Base-by-base conservation (phyloP, 768 basidiomycete species). In the Kwoniella bestiolae region DNA sequence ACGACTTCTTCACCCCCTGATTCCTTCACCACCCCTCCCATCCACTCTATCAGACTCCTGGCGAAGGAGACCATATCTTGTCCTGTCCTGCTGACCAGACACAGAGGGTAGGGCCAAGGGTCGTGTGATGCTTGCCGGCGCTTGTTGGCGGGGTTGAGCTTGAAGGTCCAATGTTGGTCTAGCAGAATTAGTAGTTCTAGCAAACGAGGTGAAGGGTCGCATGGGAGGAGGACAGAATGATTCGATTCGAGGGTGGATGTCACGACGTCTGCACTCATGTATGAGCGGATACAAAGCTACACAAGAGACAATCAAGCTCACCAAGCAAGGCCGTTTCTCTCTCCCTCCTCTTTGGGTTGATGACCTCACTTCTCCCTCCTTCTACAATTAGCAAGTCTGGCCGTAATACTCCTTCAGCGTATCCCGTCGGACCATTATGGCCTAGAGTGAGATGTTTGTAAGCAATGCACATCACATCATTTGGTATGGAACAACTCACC, bases 11-110 rank as follows among this genome's bases (percentile, higher is more conserved):
- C 91, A 1, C 91, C 90, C 67, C 95, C 93, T 73, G 94, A 92
- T 75, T 92, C 92, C 72, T 89, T 91, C 58, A 96, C 88, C 14
- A 91, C 93, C 0, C 96, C 95, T 9, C 96, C 96, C 68, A 99
- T 87, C 93, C 94, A 98, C 79, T 98, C 96, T 87, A 96, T 95
- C 91, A 98, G 90, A 84, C 91, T 94, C 64, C 94, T 84, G 28
- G 96, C 91, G 75, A 94, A 92, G 1, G 91, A 90, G 35, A 96
- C 82, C 90, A 96, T 95, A 81, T 99, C 95, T 66, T 89, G 87
- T 2, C 90, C 93, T 5, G 93, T 94, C 34, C 89, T 86, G 52
- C 91, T 91, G 41, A 98, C 85, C n/a, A 99, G 86, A 79, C 95
- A 98, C 35, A 99, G 91, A 0, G 95, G 96, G 63, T 76, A 82